Evolutionary conservation across 768 basidiomycete genomes (phyloP), one percentile per base, ranked within the genome.

Genomic region (Suillus variegatus): DNA sequence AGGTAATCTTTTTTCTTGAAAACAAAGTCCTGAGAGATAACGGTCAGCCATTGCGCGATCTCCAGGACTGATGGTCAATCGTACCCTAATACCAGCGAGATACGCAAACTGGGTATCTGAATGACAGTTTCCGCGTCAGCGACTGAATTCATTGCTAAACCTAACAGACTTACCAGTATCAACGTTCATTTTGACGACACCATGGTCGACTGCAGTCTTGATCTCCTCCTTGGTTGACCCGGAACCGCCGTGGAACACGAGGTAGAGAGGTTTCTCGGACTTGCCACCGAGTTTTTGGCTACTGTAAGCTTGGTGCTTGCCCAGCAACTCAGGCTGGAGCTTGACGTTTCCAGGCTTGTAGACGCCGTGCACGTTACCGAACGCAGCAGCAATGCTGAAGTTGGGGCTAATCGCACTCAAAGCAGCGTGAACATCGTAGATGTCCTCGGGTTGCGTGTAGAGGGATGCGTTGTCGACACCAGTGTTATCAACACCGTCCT

Each of bases 171-270:
- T 65, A 82, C 85, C 87, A 66, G 95, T 98, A 78, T 97, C 95
- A 66, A 97, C 94, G 82, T 99, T 98, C 96, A 99, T 99, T 86
- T 99, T 99, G 76, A 99, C 90, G 49, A 97, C 97, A 73, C 97
- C 97, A 77, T 96, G 85, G 61, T 80, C 74, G 70, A 99, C 97
- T 65, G 96, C 97, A 56, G 90, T 94, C 72, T 82, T 84, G 81
- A 99, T 99, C 81, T 99, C 97, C 56, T 96, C 91, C 81, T 94
- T 94, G 70, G 92, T 89, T 40, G 97, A 99, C 54, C 97, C 97
- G 61, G 97, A 99, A 69, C 97, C 97, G 79, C 97, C 97, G 82
- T 99, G 97, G 95, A 99, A 99, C 79, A 99, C 97, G 67, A 99
- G 93, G 88, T 91, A 98, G 93, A 97, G 81, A 68, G 97, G 97